Evolutionary conservation across 2,329 filamentous ascomycete genomes (phyloP).

Genomic region (Coniochaeta pulveracea): DNA sequence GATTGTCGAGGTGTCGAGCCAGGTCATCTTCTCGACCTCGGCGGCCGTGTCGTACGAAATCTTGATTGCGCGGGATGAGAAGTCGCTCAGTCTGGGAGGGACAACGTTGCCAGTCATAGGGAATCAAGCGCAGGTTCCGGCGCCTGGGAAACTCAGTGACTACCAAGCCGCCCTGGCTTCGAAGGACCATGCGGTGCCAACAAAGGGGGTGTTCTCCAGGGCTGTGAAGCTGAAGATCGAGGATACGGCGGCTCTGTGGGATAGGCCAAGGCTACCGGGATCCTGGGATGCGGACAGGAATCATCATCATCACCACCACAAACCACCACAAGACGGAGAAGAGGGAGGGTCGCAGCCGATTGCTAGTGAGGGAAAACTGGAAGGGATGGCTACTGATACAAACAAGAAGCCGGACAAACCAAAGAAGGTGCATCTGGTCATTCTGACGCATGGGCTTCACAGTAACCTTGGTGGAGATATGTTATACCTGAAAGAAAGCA

Average conservation of each 20-base stretch:
- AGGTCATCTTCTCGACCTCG: constrained; percentile 86
- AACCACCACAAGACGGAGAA: constrained; percentile 13
- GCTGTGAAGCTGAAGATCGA: constrained; percentile 71
- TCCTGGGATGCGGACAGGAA: constrained; percentile 29
- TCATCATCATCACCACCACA: not conserved
- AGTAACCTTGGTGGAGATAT: constrained; percentile 94
- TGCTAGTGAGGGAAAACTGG: constrained; percentile 1
- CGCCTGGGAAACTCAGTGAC: constrained; percentile 65
- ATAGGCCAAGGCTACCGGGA: constrained; percentile 71
- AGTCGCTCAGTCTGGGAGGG: constrained; percentile 62
- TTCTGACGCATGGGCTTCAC: constrained; percentile 89
- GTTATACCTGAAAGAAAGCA: constrained; percentile 95
- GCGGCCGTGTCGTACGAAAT: constrained; percentile 84
- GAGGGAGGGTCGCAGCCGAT: constrained; percentile 7
- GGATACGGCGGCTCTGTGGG: constrained; percentile 85
- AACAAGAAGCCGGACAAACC: constrained; percentile 30
- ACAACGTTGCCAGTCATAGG: constrained; percentile 33
- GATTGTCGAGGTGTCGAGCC: constrained; percentile 84
- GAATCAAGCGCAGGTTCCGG: constrained; percentile 36
- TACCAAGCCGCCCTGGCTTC: constrained; percentile 49
- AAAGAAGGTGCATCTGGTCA: constrained; percentile 79
- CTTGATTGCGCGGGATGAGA: constrained; percentile 73
- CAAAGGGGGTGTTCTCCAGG: constrained; percentile 72
- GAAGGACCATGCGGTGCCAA: constrained; percentile 44
- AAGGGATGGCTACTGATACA: constrained; percentile 6